Evolutionary conservation across 495 filamentous ascomycete genomes (phyloP), one percentile per base, ranked within the genome.

Genomic region (Alectoria sarmentosa): DNA sequence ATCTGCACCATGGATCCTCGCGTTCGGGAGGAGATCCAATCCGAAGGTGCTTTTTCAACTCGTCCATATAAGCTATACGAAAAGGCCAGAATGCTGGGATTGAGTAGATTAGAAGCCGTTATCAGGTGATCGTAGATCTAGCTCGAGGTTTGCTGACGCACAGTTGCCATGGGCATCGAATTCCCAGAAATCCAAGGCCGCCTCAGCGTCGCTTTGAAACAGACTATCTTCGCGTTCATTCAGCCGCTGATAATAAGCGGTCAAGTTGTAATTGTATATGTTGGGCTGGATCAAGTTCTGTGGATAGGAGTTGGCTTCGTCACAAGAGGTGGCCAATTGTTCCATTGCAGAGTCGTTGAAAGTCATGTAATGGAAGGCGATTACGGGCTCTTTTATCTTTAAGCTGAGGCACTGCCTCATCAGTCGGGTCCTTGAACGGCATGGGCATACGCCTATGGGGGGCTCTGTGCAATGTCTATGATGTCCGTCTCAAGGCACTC

Each of bases 1-100:
- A 67, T 63, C 69, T 67, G 48, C 67, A 69, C 32, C 60, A 38
- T 28, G 69, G 69, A 58, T 71, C 69, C 21, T 60, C 44, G 9
- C 39, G 34, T 23, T 32, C 10, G 41, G 46, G 57, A n/a, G 38
- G 36, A 14, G 14, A 30, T 52, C 34, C 59, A 30, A 62, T 60
- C 41, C 59, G 32, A 7, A 69, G 42, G 13, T 60, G 54, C n/a
- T 23, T 28, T 55, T 36, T 58, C 41, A 71, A 26, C 34, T 52
- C 55, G 28, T 48, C 26, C 14, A n/a, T 8, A 37, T 38, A 30
- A 8, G n/a, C 23, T 10, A 23, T 57, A 38, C 23, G 36, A 49
- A n/a, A 38, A 34, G 64, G 34, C 34, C n/a, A 60, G 42, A 62
- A 58, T 28, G 61, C 34, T 56, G 48, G 13, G 26, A 14, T 32